Evolutionary conservation across 2,329 filamentous ascomycete species (phyloP).

Genomic region (Monilinia polystroma): DNA sequence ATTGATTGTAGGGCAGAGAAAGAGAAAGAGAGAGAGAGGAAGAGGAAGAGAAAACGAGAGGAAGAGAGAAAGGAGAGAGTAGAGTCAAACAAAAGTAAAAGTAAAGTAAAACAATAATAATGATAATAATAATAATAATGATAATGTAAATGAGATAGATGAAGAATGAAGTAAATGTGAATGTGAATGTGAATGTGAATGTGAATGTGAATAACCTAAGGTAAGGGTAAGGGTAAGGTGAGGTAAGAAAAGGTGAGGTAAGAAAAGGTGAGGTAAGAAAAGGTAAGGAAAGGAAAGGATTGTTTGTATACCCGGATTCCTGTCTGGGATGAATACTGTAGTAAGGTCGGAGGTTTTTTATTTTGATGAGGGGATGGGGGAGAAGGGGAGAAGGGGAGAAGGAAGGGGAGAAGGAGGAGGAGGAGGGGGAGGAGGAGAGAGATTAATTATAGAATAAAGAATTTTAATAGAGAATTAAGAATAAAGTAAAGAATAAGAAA

Average conservation of each 20-base stretch:
- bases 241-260: background rate
- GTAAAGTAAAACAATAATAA: too few relatives aligned
- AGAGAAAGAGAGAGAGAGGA: background rate
- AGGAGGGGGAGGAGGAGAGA: too few relatives aligned
- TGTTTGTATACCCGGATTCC: constrained; percentile 2
- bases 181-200: too few relatives aligned
- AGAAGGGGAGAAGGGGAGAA: too few relatives aligned
- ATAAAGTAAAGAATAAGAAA: background rate
- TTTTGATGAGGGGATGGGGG: constrained; percentile 1
- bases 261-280: background rate
- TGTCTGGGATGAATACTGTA: constrained; percentile 10
- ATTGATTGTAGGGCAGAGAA: constrained; percentile 14
- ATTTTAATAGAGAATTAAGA: constrained; percentile 3
- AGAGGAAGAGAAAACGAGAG: background rate
- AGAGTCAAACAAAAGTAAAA: background rate
- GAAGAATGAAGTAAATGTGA: background rate
- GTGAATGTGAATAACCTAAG: too few relatives aligned
- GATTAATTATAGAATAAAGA: constrained; percentile 2
- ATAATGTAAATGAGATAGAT: too few relatives aligned
- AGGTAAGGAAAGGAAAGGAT: background rate
- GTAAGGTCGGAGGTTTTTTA: background rate
- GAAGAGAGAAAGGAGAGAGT: background rate
- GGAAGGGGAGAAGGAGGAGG: too few relatives aligned
- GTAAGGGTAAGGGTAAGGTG: constrained; percentile 3
- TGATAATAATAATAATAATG: too few relatives aligned